A percentile compares a stretch with the other conserved stretches of the same genome.
Conservation (phyloP, 306 rosid species). For the Sesbania bispinosa region DNA sequence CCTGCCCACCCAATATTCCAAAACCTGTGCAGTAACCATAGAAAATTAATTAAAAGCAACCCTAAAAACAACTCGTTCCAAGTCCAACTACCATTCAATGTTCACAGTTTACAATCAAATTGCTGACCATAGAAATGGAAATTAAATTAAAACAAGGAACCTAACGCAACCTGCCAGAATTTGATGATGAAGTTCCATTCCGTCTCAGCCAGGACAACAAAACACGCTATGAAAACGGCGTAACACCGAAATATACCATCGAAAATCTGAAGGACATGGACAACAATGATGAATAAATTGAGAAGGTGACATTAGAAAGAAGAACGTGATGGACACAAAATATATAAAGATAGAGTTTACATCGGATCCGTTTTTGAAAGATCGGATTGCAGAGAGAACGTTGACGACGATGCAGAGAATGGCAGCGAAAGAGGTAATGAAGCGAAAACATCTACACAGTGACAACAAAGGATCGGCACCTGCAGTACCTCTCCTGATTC, state of each 20-base stretch:
- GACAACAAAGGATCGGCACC: constrained; percentile 48
- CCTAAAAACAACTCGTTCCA: too few relatives aligned
- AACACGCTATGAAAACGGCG: constrained; percentile 46
- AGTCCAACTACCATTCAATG: too few relatives aligned
- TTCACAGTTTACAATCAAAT: too few relatives aligned
- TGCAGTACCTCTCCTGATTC: background rate
- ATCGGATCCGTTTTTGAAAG: constrained; percentile 52
- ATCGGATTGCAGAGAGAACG: constrained; percentile 60
- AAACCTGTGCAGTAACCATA: constrained; percentile 36
- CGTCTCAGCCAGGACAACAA: constrained; percentile 74
- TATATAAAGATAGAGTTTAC: constrained; percentile 31
- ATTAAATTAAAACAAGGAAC: background rate
- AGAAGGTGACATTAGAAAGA: background rate
- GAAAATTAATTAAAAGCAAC: too few relatives aligned
- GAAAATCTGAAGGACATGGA: constrained; percentile 41
- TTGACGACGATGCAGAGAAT: constrained; percentile 65
- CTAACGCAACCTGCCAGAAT: constrained; percentile 57
- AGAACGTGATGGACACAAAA: background rate
- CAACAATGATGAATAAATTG: background rate
- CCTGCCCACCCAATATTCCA: constrained; percentile 70
- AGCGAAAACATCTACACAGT: constrained; percentile 54
- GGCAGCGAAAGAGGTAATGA: constrained; percentile 47
- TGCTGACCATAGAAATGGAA: too few relatives aligned
- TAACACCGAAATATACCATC: constrained; percentile 85
- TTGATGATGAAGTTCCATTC: constrained; percentile 58